Conservation (phyloP, 495 filamentous ascomycete species). For the Aspergillus sparsus region DNA sequence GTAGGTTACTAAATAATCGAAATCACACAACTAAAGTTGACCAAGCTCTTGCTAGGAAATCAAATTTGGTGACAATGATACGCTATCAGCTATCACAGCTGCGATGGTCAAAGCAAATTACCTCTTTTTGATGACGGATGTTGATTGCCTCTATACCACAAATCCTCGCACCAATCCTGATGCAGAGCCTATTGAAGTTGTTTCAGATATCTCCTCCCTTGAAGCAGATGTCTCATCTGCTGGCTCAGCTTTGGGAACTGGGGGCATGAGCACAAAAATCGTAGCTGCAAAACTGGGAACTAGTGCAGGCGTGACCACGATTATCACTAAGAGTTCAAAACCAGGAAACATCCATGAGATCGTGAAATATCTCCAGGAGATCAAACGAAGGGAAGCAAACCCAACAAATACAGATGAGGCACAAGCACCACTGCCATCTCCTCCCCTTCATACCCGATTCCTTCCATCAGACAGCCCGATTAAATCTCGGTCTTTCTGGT, state of each 20-base stretch:
- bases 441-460: slow-evolving; percentile 89
- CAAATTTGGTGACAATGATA: slow-evolving; percentile 99
- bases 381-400: slow-evolving; percentile 33
- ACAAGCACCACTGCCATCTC: slow-evolving; percentile 31
- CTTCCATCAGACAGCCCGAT: slow-evolving; percentile 84
- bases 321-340: slow-evolving; percentile 88
- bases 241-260: slow-evolving; percentile 88
- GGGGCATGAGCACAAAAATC: slow-evolving; percentile 97
- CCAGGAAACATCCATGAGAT: slow-evolving; percentile 92
- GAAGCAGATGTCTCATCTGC: slow-evolving; percentile 89
- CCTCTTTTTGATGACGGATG: slow-evolving; percentile 97
- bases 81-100: slow-evolving; percentile 91
- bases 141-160: slow-evolving; percentile 94
- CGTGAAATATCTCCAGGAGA: slow-evolving; percentile 73
- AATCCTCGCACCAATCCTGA: slow-evolving; percentile 85
- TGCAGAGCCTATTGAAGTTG: slow-evolving; percentile 86
- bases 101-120: slow-evolving; percentile 97
- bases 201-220: slow-evolving; percentile 83
- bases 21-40: slow-evolving; percentile 4
- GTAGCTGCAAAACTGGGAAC: slow-evolving; percentile 91
- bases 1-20: slow-evolving; percentile 36
- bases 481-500: slow-evolving; percentile 93
- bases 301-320: slow-evolving; percentile 90
- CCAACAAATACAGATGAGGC: slow-evolving; percentile 12
- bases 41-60: slow-evolving; percentile 63